Evolutionary conservation across 495 filamentous ascomycete genomes (phyloP).

Genomic region (Lasiosphaeria miniovina): DNA sequence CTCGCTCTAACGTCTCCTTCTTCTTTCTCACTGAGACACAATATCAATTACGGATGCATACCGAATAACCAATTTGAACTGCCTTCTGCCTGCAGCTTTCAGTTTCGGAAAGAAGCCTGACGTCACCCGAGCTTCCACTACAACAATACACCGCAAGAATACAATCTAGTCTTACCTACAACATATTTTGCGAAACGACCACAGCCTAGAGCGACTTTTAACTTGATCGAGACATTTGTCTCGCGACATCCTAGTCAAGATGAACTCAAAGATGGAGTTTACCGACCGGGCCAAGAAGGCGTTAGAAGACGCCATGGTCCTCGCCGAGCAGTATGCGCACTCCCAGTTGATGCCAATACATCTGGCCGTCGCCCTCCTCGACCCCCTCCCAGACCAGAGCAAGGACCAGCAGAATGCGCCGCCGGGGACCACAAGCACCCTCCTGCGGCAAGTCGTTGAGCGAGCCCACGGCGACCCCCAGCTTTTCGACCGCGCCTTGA

Average conservation of each 20-base stretch:
- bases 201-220: not conserved
- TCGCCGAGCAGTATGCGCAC: conserved; percentile 85
- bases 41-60: not conserved
- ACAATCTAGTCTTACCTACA: not conserved
- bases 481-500: conserved; percentile 78
- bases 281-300: conserved; percentile 89
- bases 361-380: conserved; percentile 82
- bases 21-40: not conserved
- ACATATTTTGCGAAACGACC: conserved; percentile 1
- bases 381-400: conserved; percentile 72
- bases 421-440: conserved; percentile 62
- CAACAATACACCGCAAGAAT: conserved; percentile 2
- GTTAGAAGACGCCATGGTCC: conserved; percentile 75
- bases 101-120: conserved; percentile 21
- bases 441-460: conserved; percentile 92
- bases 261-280: conserved; percentile 69
- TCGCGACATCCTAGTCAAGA: conserved; percentile 28
- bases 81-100: conserved; percentile 8
- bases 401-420: conserved; percentile 66
- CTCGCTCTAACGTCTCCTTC: not conserved
- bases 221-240: conserved; percentile 20
- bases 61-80: conserved; percentile 5
- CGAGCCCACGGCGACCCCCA: conserved; percentile 91
- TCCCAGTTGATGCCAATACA: conserved; percentile 86
- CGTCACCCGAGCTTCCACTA: conserved; percentile 21